phyloP scores from a whole-genome alignment of 2,329 filamentous ascomycete species.

The Neopestalotiopsis rosae region DNA sequence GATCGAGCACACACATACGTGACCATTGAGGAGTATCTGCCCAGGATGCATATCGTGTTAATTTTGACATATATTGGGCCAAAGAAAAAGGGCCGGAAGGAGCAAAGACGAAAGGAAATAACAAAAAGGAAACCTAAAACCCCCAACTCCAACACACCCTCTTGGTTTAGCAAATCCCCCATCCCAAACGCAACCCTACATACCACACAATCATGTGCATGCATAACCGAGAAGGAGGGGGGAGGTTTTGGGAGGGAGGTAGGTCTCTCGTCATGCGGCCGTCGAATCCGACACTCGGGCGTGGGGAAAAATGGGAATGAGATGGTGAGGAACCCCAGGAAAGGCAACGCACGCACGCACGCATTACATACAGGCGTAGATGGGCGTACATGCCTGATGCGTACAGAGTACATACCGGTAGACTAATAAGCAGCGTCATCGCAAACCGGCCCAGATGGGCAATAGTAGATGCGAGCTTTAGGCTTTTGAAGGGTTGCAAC shows the following conservation, averaged over 20 bases:
- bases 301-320: constrained; percentile 11
- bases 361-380: neutral
- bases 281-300: constrained; percentile 33
- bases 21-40: no score
- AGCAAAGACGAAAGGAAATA: neutral
- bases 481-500: no score
- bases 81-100: neutral
- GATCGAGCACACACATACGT: no score
- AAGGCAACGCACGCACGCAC: neutral
- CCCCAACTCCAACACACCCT: neutral
- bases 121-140: neutral
- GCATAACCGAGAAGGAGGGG: constrained; percentile 14
- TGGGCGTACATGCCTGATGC: no score
- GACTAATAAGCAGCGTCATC: neutral
- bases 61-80: no score
- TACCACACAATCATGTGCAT: constrained; percentile 10
- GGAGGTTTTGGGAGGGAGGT: no score
- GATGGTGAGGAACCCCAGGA: constrained; percentile 34
- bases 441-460: neutral
- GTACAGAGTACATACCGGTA: neutral
- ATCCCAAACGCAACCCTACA: neutral
- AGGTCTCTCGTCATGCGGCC: constrained; percentile 33
- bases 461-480: no score
- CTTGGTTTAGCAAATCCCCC: neutral
- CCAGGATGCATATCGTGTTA: no score